These are phyloP conservation scores for Boechera divaricarpa DNA, from an alignment of 345 rosid species.

Conservation along the genomic window DNA sequence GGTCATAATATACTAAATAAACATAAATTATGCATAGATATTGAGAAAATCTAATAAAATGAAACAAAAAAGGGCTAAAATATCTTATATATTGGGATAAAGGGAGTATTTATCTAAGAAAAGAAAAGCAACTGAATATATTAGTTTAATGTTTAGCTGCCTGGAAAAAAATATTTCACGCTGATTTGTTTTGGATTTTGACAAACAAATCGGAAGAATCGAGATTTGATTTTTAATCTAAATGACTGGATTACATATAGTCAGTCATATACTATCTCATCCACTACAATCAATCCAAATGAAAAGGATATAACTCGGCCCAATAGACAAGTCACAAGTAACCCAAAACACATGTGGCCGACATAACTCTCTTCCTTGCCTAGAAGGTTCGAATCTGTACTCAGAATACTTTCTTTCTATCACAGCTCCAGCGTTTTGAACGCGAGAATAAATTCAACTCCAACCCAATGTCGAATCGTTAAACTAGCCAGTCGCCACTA, in stretches of 20 bases:
- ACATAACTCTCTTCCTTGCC: background rate
- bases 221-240: background rate
- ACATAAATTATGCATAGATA: too few species aligned
- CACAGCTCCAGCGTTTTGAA: constrained; percentile 12
- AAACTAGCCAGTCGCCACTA: background rate
- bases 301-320: background rate
- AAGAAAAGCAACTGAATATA: background rate
- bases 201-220: constrained; percentile 1
- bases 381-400: background rate
- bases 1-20: too few species aligned
- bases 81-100: too few species aligned
- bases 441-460: background rate
- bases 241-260: background rate
- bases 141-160: background rate
- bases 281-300: background rate
- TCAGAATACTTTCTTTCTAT: background rate
- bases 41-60: too few species aligned
- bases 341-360: background rate
- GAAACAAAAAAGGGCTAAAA: too few species aligned
- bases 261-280: background rate
- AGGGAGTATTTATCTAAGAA: too few species aligned
- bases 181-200: background rate
- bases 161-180: background rate
- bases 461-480: background rate
- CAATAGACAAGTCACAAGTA: background rate